These are phyloP conservation scores for Bisporella sp. DNA, from an alignment of 2,329 filamentous ascomycete species.

Conservation along the genomic window DNA sequence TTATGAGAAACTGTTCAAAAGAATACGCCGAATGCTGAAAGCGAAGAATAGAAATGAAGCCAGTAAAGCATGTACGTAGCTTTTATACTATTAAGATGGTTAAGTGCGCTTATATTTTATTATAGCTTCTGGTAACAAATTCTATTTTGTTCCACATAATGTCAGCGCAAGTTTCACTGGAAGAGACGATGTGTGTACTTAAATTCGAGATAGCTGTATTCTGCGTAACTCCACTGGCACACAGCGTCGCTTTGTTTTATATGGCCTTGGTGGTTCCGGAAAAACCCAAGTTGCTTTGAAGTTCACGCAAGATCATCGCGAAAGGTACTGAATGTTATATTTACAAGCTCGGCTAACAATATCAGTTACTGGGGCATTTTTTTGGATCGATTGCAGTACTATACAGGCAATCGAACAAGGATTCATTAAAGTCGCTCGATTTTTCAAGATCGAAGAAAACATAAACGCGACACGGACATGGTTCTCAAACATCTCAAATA, in stretches of 20 bases:
- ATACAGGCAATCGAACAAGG: conserved; percentile 4
- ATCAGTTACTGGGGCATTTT: conserved; percentile 11
- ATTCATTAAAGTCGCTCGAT: conserved; percentile 4
- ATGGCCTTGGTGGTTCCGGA: no score
- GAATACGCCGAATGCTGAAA: neutral
- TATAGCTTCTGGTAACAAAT: neutral
- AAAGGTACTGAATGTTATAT: no score
- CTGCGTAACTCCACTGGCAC: no score
- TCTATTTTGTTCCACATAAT: neutral
- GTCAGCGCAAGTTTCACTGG: neutral
- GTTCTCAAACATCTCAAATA: conserved; percentile 14
- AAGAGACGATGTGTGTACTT: neutral
- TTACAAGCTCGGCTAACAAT: neutral
- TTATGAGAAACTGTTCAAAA: neutral
- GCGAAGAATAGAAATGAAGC: neutral
- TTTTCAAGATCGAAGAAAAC: neutral
- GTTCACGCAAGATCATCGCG: no score
- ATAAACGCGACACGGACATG: conserved; percentile 9
- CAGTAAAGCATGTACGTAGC: neutral
- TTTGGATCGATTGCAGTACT: conserved; percentile 9
- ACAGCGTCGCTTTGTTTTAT: no score
- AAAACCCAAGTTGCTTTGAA: no score
- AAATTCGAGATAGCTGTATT: neutral
- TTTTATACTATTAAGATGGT: neutral
- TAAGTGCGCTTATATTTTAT: neutral